phyloP scores from a whole-genome alignment of 2,329 filamentous ascomycete species.

The Setomelanomma holmii region DNA sequence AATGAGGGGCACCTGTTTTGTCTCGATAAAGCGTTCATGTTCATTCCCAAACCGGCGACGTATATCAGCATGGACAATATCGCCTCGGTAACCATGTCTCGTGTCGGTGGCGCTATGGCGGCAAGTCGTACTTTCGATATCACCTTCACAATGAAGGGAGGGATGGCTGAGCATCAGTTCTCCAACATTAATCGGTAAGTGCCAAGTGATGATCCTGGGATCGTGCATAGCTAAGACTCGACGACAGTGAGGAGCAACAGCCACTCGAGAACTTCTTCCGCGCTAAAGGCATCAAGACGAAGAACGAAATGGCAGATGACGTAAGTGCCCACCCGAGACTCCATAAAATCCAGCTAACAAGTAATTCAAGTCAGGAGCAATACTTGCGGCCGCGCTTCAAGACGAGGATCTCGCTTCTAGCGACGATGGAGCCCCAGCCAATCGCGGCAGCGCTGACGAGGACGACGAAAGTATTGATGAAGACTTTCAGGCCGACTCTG shows the following conservation, averaged over 20 bases:
- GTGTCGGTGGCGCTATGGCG: constrained; percentile 91
- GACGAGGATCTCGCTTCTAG: constrained; percentile 84
- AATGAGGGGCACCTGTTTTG: constrained; percentile 98
- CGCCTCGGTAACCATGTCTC: constrained; percentile 89
- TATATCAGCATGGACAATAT: constrained; percentile 97
- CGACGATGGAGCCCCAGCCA: constrained; percentile 74
- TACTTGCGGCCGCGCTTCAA: constrained; percentile 81
- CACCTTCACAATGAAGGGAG: constrained; percentile 86
- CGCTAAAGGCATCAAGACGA: constrained; percentile 90
- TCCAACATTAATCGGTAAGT: constrained; percentile 92
- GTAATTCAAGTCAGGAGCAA: constrained; percentile 56
- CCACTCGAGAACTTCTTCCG: constrained; percentile 98
- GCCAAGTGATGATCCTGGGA: neutral
- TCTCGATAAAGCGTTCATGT: constrained; percentile 97
- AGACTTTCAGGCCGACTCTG: constrained; percentile 90
- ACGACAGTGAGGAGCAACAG: constrained; percentile 81
- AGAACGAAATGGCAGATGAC: constrained; percentile 99
- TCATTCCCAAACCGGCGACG: constrained; percentile 96
- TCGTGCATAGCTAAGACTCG: constrained; percentile 31
- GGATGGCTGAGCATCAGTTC: constrained; percentile 90
- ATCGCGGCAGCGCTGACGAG: constrained; percentile 92
- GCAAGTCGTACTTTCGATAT: constrained; percentile 97
- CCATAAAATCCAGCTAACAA: constrained; percentile 30
- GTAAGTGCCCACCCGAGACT: constrained; percentile 59
- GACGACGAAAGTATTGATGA: constrained; percentile 95